Evolutionary conservation across 2,329 filamentous ascomycete species (phyloP), one percentile per base, ranked within the genome.

Genomic region (Stagonosporopsis chrysanthemi): DNA sequence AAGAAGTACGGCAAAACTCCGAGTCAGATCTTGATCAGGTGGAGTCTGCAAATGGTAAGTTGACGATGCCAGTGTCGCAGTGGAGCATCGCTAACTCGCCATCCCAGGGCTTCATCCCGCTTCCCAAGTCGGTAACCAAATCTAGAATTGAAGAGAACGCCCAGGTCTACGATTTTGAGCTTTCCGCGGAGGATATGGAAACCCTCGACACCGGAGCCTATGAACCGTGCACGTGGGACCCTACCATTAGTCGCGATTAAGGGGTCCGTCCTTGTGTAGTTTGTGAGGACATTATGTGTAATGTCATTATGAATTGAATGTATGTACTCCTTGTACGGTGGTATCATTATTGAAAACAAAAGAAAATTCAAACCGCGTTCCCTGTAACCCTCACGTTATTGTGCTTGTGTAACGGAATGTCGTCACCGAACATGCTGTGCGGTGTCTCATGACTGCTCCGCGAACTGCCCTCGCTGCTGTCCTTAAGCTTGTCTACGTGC

Each of bases 61-160:
- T 24, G 17, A 5, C 11, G 11, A 19, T n/a, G 4, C 15, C 17
- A 15, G 29, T 19, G 2, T 14, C 12, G 0, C 14, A 6, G 22
- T 12, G 9, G 26, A 23, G 12, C 4, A 31, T 15, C n/a, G 26
- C 48, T 57, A 12, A 57, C 48, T 42, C 12, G 24, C 15, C 26
- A 12, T 28, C 29, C 11, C 59, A 85, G 82, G 84, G 83, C 8
- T 88, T 86, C 64, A 82, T 88, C 28, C 85, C 86, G 14, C 76
- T 89, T 23, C 86, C 86, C 0, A 88, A 88, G 71, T 86, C 85
- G 1, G 84, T 85, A 17, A 88, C 84, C 0, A 82, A 82, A 2
- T 78, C 79, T 9, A 79, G 86, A 17, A 88, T 89, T 62, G 79
- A 84, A 60, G 84, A 88, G 72, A 89, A 89, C 62, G 78, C 80